Percentiles rank a stretch among this genome's conserved stretches.
These are phyloP conservation scores for Paramyrothecium sp. DNA, from an alignment of 2,329 filamentous ascomycete species.

Conservation along the genomic window DNA sequence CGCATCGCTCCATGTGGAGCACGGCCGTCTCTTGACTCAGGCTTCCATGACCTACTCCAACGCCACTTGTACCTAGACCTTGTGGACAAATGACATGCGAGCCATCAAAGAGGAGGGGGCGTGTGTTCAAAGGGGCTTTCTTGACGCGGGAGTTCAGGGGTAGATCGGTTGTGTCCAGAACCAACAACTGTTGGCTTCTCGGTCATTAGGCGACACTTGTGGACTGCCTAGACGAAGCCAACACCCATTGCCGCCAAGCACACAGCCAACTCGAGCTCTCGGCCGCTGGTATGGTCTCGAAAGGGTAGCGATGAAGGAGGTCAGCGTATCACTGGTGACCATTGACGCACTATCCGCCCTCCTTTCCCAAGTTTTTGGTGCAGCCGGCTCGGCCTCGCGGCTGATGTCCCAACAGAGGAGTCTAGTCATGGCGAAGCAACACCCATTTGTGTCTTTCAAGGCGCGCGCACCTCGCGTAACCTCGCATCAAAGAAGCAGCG, in stretches of 20 bases:
- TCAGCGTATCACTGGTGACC: too few relatives aligned
- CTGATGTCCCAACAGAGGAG: too few relatives aligned
- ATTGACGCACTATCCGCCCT: too few relatives aligned
- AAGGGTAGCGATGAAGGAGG: too few relatives aligned
- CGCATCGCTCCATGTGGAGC: background rate
- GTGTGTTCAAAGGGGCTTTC: background rate
- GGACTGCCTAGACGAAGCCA: background rate
- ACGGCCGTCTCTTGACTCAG: background rate
- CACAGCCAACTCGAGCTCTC: background rate
- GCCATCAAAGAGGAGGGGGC: background rate
- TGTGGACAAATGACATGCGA: background rate
- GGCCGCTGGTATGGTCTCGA: background rate
- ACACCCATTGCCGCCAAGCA: background rate
- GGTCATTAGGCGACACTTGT: background rate
- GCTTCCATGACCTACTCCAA: background rate
- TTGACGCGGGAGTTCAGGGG: background rate
- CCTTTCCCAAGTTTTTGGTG: too few relatives aligned
- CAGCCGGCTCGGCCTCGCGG: too few relatives aligned
- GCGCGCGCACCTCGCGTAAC: background rate
- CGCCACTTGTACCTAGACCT: background rate
- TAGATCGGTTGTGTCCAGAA: background rate
- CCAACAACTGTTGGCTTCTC: background rate
- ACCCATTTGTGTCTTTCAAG: too few relatives aligned
- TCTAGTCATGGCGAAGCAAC: too few relatives aligned
- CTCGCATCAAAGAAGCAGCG: background rate